Percentiles rank a stretch among this genome's conserved stretches.
Conservation (phyloP, 2,329 filamentous ascomycete species). For the Talaromyces rugulosus region DNA sequence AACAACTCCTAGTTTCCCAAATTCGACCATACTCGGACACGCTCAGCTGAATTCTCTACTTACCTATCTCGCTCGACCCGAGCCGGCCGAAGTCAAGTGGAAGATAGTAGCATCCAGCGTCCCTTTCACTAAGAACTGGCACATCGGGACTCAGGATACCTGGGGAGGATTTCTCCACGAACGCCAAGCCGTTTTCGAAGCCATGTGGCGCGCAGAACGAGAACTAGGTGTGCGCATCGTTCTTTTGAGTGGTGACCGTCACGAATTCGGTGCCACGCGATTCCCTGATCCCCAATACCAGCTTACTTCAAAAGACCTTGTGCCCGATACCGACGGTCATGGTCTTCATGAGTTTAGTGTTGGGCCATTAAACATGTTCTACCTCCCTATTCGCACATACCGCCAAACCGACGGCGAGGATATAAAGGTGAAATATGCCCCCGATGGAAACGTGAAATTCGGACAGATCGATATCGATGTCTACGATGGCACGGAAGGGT, state of each 20-base stretch:
- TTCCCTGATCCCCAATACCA: conserved; percentile 49
- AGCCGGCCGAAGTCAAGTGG: conserved; percentile 78
- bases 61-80: conserved; percentile 67
- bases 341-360: conserved; percentile 82
- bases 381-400: conserved; percentile 80
- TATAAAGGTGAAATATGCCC: conserved; percentile 75
- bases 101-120: conserved; percentile 88
- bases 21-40: conserved; percentile 83
- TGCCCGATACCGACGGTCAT: conserved; percentile 23
- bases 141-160: conserved; percentile 78
- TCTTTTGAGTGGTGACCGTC: conserved; percentile 85
- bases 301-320: conserved; percentile 15
- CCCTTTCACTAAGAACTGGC: conserved; percentile 98
- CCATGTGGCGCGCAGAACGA: conserved; percentile 84
- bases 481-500: conserved; percentile 41
- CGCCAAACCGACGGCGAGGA: conserved; percentile 76
- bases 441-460: conserved; percentile 85
- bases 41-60: conserved; percentile 77
- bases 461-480: conserved; percentile 75
- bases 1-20: conserved; percentile 45
- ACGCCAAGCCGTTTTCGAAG: conserved; percentile 72
- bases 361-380: conserved; percentile 90
- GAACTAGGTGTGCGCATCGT: conserved; percentile 70
- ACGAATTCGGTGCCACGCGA: conserved; percentile 90
- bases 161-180: conserved; percentile 91